phyloP scores from a whole-genome alignment of 163 green algal species.

The Scenedesmus sp. region DNA sequence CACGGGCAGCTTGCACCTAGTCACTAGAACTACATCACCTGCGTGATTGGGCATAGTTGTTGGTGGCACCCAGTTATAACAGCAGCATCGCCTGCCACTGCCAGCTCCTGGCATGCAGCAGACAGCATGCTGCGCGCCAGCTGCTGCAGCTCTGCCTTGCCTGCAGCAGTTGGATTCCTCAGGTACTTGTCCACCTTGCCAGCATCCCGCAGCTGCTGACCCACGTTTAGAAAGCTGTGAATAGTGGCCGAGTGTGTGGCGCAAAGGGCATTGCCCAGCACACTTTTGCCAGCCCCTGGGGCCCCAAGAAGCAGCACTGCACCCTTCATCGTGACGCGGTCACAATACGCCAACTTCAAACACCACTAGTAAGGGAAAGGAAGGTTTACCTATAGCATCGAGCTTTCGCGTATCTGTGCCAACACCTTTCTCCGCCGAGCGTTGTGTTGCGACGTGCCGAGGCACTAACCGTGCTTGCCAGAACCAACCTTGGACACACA shows the following conservation, averaged over 20 bases:
- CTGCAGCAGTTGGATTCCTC: background rate
- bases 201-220: conserved; percentile 8
- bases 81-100: background rate
- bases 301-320: conserved; percentile 48
- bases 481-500: background rate
- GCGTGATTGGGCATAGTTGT: background rate
- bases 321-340: background rate
- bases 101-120: background rate
- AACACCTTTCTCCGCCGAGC: background rate
- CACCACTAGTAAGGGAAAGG: background rate
- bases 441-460: background rate
- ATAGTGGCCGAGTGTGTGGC: background rate
- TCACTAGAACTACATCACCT: background rate
- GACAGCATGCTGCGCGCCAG: background rate
- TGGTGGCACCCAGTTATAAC: background rate
- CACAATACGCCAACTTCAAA: background rate
- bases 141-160: background rate
- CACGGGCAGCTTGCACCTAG: background rate
- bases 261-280: conserved; percentile 24
- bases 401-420: background rate
- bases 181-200: conserved; percentile 23
- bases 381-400: too few species aligned
- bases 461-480: background rate
- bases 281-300: conserved; percentile 46
- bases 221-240: conserved; percentile 41